Percentiles rank a stretch among this genome's conserved stretches.
Conservation (phyloP, 176 grass and related monocot species). For the Olyra latifolia region DNA sequence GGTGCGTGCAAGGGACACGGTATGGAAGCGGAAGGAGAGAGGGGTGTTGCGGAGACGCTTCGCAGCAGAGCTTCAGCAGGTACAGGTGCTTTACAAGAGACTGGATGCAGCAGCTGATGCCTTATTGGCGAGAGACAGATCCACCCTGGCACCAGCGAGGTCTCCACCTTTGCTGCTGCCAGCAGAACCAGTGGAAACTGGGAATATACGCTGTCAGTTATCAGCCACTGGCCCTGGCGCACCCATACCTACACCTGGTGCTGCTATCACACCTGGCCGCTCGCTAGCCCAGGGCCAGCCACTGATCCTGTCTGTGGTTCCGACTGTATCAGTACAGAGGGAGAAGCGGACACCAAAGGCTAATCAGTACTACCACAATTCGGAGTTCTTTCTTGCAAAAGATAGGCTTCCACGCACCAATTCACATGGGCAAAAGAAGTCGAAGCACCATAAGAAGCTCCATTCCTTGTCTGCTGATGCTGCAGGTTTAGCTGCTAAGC, state of each 20-base stretch:
- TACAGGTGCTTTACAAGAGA: slow-evolving; percentile 56
- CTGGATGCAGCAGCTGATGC: slow-evolving; percentile 44
- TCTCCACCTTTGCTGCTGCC: slow-evolving; percentile 3
- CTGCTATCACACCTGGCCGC: neutral
- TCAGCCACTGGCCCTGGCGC: slow-evolving; percentile 36
- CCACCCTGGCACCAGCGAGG: neutral
- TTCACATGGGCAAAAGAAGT: slow-evolving; percentile 62
- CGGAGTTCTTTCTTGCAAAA: slow-evolving; percentile 80
- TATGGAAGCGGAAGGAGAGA: slow-evolving; percentile 48
- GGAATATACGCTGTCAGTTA: slow-evolving; percentile 52
- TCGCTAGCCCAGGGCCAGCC: slow-evolving; percentile 20
- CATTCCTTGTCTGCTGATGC: slow-evolving; percentile 28
- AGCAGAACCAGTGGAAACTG: neutral
- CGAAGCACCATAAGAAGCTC: slow-evolving; percentile 60
- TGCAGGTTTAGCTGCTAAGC: slow-evolving; percentile 41
- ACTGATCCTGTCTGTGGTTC: slow-evolving; percentile 48
- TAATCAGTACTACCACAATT: slow-evolving; percentile 71
- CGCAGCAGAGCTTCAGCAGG: slow-evolving; percentile 59
- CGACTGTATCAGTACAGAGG: slow-evolving; percentile 58
- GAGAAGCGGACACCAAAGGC: slow-evolving; percentile 85
- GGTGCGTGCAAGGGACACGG: too few species aligned
- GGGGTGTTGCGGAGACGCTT: slow-evolving; percentile 59
- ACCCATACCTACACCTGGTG: neutral
- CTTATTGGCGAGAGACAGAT: neutral
- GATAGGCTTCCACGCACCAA: slow-evolving; percentile 66